Evolutionary conservation across 169 alveolate species (phyloP).

Genomic region (Neospora caninum): DNA sequence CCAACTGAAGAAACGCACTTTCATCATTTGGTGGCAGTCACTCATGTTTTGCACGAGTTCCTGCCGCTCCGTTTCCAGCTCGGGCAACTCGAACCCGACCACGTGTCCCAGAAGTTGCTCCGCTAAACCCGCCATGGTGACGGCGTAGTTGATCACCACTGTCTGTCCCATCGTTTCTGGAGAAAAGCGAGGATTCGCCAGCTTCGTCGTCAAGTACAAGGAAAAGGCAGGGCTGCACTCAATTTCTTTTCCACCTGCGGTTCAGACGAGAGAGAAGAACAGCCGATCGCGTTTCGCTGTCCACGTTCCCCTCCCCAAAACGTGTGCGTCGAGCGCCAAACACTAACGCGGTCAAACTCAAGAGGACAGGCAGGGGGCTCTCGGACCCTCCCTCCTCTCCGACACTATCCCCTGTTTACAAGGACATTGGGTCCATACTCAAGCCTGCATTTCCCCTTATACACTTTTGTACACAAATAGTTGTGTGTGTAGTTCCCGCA

Average conservation of each 20-base stretch:
- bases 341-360: no score
- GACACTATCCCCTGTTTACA: no score
- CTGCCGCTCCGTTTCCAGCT: slow-evolving; percentile 89
- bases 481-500: no score
- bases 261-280: not conserved
- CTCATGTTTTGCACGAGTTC: slow-evolving; percentile 89
- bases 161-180: slow-evolving; percentile 95
- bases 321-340: no score
- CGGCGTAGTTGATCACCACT: slow-evolving; percentile 89
- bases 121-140: slow-evolving; percentile 89
- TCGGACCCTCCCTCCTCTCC: no score
- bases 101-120: slow-evolving; percentile 93
- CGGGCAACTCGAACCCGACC: slow-evolving; percentile 94
- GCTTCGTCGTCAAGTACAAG: slow-evolving; percentile 91
- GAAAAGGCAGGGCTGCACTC: slow-evolving; percentile 83
- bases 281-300: not conserved
- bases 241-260: slow-evolving; percentile 76
- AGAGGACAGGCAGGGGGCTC: no score
- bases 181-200: slow-evolving; percentile 91
- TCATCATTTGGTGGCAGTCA: slow-evolving; percentile 87
- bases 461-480: no score
- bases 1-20: slow-evolving; percentile 59
- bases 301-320: no score
- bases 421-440: no score
- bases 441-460: no score